Percentiles rank a stretch among this genome's conserved stretches.
phyloP scores from a whole-genome alignment of 2,329 filamentous ascomycete species.

The Chaetomiaceae sp. region DNA sequence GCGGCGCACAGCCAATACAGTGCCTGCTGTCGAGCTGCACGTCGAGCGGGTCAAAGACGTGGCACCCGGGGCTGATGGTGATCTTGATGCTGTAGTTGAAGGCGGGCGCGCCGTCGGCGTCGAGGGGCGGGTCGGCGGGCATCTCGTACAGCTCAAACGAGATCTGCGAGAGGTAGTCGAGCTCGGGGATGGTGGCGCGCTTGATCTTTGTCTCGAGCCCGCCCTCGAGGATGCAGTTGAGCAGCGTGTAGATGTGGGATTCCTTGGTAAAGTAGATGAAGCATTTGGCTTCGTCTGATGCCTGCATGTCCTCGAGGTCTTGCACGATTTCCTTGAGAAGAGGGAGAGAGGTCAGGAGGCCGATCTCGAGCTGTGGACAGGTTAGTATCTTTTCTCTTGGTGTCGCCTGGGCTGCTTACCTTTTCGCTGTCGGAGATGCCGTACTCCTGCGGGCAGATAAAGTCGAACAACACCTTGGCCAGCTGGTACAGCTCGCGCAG shows the following conservation, averaged over 20 bases:
- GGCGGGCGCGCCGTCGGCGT: constrained; percentile 58
- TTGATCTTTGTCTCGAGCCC: constrained; percentile 96
- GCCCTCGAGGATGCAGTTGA: constrained; percentile 97
- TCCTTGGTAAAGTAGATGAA: constrained; percentile 99
- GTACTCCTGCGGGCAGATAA: constrained; percentile 97
- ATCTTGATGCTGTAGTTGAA: constrained; percentile 97
- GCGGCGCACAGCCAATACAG: constrained; percentile 90
- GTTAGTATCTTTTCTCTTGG: constrained; percentile 11
- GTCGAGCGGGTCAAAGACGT: constrained; percentile 93
- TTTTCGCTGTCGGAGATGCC: constrained; percentile 95
- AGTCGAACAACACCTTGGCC: constrained; percentile 94
- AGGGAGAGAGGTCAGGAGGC: constrained; percentile 86
- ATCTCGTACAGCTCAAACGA: constrained; percentile 98
- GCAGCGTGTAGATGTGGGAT: constrained; percentile 94
- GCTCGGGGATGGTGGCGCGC: constrained; percentile 88
- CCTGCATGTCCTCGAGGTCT: constrained; percentile 95
- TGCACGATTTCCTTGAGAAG: constrained; percentile 95
- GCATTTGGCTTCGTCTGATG: constrained; percentile 86
- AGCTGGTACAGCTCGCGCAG: constrained; percentile 89
- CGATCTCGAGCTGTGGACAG: constrained; percentile 71
- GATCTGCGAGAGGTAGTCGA: constrained; percentile 96
- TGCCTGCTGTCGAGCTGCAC: constrained; percentile 95
- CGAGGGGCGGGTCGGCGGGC: constrained; percentile 59
- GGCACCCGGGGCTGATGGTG: constrained; percentile 90
- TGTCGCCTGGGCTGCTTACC: constrained; percentile 25